Evolutionary conservation across 2,329 filamentous ascomycete genomes (phyloP).

Genomic region (Diaporthe sp.): DNA sequence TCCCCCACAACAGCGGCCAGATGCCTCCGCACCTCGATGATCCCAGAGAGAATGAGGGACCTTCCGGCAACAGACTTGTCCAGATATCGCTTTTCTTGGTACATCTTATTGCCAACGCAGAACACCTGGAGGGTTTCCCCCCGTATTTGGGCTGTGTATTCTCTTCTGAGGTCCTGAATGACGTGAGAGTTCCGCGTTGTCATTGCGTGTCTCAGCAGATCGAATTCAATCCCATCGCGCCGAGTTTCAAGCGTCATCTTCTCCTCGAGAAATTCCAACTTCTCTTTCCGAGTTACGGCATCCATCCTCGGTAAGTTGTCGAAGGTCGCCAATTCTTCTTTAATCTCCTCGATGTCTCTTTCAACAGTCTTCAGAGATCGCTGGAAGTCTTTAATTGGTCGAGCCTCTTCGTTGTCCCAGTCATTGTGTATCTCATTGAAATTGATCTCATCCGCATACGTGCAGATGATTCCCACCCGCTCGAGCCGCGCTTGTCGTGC

Average conservation of each 20-base stretch:
- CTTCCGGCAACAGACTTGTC: not conserved
- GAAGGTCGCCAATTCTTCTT: not conserved
- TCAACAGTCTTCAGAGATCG: not conserved
- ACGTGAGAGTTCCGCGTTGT: not conserved
- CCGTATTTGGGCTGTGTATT: not conserved
- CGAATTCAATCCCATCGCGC: not conserved
- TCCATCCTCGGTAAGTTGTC: not conserved
- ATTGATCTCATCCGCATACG: constrained; percentile 49
- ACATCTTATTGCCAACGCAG: not conserved
- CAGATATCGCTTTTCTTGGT: not conserved
- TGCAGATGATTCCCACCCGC: constrained; percentile 56
- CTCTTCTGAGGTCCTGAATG: not conserved
- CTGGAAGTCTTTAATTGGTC: not conserved
- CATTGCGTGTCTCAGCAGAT: not conserved
- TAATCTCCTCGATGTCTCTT: not conserved
- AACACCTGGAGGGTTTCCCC: not conserved
- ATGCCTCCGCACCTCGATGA: not conserved
- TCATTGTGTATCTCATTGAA: not conserved
- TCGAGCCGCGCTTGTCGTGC: constrained; percentile 49
- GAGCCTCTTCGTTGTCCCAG: not conserved
- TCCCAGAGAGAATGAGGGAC: not conserved
- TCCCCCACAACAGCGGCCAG: not conserved
- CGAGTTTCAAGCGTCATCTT: not conserved
- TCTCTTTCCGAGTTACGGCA: not conserved
- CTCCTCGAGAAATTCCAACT: not conserved